Evolutionary conservation across 73 alveolate genomes (phyloP), one percentile per base, ranked within the genome.

Genomic region (Chromera velia): DNA sequence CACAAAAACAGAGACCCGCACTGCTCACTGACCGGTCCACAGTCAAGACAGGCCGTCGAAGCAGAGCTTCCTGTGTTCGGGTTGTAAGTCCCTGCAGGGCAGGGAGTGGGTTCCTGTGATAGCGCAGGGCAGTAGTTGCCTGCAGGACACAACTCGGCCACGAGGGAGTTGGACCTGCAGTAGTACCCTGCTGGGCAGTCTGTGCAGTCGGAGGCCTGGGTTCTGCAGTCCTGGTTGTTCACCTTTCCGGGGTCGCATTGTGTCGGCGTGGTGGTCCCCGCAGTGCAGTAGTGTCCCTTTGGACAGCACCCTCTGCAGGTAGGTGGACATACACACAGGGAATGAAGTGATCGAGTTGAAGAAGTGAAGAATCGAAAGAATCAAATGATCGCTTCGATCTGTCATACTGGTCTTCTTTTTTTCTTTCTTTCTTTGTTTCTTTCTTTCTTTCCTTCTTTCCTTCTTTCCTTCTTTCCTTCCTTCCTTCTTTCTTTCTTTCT

Each of bases 231-330:
- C n/a, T n/a, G n/a, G 27, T 0, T 34, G 10, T 45, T 26, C 45
- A 74, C 86, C 22, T 82, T 74, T 49, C 94, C 96, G 27, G 84
- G 71, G 28, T 90, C 91, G 83, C 90, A 83, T 49, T 88, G 90
- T 1, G 55, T 62, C 46, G 96, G 96, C 10, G 31, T 34, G 26
- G 68, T 76, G 7, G 94, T 82, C 0, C 90, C 88, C 64, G 78
- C 87, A n/a, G 95, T 90, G 70, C 97, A 92, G 83, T 73, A 90
- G 46, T 34, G 84, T 9, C 95, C 97, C 29, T 79, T 78, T 0
- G 97, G 95, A 66, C 97, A 91, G 28, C 82, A 76, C 29, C 91
- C 96, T 18, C 94, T 40, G n/a, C n/a, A n/a, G n/a, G n/a, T n/a
- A n/a, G n/a, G n/a, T n/a, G n/a, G n/a, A n/a, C n/a, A n/a, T n/a